phyloP scores from a whole-genome alignment of 2,329 filamentous ascomycete genomes.

The Claviceps cyperi region DNA sequence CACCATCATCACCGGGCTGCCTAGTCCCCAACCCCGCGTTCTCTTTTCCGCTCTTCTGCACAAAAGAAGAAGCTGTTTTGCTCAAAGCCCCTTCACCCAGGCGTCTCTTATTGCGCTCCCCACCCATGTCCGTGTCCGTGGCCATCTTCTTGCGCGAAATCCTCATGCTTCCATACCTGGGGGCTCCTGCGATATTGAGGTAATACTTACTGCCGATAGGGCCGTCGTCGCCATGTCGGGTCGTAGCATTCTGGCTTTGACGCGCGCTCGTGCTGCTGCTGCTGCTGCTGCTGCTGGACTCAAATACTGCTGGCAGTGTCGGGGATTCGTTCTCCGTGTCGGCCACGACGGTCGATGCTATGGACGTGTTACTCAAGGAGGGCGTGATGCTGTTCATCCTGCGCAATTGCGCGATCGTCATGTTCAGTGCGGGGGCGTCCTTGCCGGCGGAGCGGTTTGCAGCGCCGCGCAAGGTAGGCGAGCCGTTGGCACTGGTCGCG shows the following conservation, averaged over 20 bases:
- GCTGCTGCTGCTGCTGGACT: slow-evolving; percentile 19
- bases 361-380: slow-evolving; percentile 26
- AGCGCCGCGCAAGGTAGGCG: slow-evolving; percentile 10
- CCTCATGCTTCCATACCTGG: slow-evolving; percentile 9
- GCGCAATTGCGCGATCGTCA: slow-evolving; percentile 36
- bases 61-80: not conserved
- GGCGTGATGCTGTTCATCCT: slow-evolving; percentile 42
- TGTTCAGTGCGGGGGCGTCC: slow-evolving; percentile 17
- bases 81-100: not conserved
- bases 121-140: not conserved
- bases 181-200: slow-evolving; percentile 20
- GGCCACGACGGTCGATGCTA: slow-evolving; percentile 14
- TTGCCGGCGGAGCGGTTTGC: slow-evolving; percentile 7
- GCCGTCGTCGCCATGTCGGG: slow-evolving; percentile 5
- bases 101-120: not conserved
- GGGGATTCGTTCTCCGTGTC: slow-evolving; percentile 22
- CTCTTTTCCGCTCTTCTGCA: slow-evolving; percentile 16
- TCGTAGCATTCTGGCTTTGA: too few species aligned
- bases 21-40: slow-evolving; percentile 11
- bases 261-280: not conserved
- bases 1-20: too few species aligned
- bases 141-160: slow-evolving; percentile 6
- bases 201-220: slow-evolving; percentile 31
- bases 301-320: slow-evolving; percentile 23
- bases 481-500: slow-evolving; percentile 10